Percentiles rank a stretch among this genome's conserved stretches.
phyloP scores from a whole-genome alignment of 2,329 filamentous ascomycete genomes.

The Phyllosticta capitalensis region DNA sequence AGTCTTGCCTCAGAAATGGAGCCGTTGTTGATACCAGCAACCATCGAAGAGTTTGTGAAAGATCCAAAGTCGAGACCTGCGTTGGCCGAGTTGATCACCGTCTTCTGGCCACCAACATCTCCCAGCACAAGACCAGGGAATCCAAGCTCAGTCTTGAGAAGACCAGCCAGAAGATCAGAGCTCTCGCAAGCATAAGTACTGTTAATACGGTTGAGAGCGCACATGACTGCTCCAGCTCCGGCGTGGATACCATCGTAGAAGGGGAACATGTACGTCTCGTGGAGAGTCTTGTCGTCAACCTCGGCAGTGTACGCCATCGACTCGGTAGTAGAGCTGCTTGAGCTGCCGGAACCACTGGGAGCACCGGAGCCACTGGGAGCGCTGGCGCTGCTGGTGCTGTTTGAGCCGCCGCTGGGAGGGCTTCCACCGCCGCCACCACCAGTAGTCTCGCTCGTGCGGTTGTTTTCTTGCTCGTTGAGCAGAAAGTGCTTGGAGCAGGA shows the following conservation, averaged over 20 bases:
- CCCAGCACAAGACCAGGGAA: constrained; percentile 22
- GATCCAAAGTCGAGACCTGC: constrained; percentile 18
- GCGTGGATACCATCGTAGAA: constrained; percentile 67
- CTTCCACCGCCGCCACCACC: constrained; percentile 44
- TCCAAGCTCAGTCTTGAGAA: constrained; percentile 40
- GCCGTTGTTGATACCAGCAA: constrained; percentile 30
- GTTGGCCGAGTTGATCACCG: constrained; percentile 19
- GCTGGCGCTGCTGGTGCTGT: neutral
- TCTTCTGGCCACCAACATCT: constrained; percentile 21
- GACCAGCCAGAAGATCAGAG: constrained; percentile 34
- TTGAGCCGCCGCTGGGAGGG: neutral
- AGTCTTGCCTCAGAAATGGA: constrained; percentile 31
- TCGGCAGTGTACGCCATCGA: constrained; percentile 63
- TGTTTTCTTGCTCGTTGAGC: constrained; percentile 45
- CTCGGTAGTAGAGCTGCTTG: neutral
- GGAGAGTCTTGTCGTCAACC: constrained; percentile 60
- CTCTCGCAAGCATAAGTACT: constrained; percentile 37
- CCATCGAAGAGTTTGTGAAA: constrained; percentile 22
- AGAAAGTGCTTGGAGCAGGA: constrained; percentile 56
- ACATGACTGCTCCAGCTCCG: constrained; percentile 70
- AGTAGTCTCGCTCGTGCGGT: constrained; percentile 51
- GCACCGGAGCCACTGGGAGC: neutral
- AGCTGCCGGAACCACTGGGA: neutral
- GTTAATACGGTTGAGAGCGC: constrained; percentile 50
- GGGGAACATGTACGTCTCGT: constrained; percentile 71